Percentiles rank a stretch among this genome's conserved stretches.
These are phyloP conservation scores for Exophiala viscosa DNA, from an alignment of 2,329 filamentous ascomycete genomes.

Conservation along the genomic window DNA sequence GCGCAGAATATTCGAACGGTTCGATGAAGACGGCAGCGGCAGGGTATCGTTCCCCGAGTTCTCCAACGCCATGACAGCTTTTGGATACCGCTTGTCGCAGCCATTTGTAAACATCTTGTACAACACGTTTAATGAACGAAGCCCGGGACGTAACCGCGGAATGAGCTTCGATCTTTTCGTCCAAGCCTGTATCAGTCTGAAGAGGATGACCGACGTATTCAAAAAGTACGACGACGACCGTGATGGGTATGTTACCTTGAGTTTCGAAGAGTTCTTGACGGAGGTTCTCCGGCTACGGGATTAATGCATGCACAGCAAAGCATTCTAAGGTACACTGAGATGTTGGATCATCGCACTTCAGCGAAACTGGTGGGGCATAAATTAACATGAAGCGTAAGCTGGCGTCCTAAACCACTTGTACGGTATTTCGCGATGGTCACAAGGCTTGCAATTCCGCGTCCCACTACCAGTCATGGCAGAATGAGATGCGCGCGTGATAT, in stretches of 20 bases:
- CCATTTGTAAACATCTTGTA: conserved; percentile 83
- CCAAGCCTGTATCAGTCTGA: conserved; percentile 92
- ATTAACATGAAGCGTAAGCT: no score
- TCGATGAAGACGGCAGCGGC: conserved; percentile 81
- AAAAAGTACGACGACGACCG: conserved; percentile 98
- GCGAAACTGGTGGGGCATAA: no score
- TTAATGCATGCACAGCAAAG: conserved; percentile 4
- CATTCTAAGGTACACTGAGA: no score
- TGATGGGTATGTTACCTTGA: conserved; percentile 84
- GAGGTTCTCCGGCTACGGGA: conserved; percentile 29
- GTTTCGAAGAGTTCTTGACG: conserved; percentile 76
- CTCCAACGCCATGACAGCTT: conserved; percentile 81
- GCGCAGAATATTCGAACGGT: conserved; percentile 91
- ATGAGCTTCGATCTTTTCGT: conserved; percentile 97
- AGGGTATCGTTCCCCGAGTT: conserved; percentile 86
- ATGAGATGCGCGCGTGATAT: no score
- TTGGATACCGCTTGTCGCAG: conserved; percentile 84
- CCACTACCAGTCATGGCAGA: no score
- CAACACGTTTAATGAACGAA: conserved; percentile 68
- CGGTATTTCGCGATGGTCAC: no score
- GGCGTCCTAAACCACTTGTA: no score
- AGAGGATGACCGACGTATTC: conserved; percentile 98
- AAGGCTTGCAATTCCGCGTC: no score
- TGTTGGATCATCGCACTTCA: no score
- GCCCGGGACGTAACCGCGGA: conserved; percentile 51